A percentile compares a stretch with the other conserved stretches of the same genome.
Evolutionary conservation across 306 rosid species (phyloP).

Genomic region (Vigna hirtella): DNA sequence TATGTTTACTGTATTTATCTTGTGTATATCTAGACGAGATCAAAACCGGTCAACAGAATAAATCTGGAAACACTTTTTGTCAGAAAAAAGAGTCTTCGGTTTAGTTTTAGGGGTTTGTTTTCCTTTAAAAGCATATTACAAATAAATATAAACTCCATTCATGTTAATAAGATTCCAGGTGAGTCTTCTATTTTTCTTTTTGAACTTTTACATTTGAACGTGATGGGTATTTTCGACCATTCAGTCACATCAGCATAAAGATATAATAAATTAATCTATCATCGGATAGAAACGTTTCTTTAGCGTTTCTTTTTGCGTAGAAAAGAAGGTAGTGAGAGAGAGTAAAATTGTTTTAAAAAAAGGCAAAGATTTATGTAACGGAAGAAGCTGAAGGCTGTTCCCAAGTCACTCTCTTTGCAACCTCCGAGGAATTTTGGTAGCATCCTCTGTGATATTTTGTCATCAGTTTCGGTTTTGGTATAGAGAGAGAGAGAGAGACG

Average conservation of each 20-base stretch:
- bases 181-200: not conserved
- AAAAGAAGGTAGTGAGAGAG: constrained; percentile 42
- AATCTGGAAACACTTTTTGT: too few species aligned
- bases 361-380: not conserved
- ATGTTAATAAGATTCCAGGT: not conserved
- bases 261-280: not conserved
- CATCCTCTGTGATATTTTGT: constrained; percentile 17
- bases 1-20: too few species aligned
- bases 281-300: not conserved
- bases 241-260: not conserved
- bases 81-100: too few species aligned
- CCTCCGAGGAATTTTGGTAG: constrained; percentile 48
- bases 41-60: too few species aligned
- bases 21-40: too few species aligned
- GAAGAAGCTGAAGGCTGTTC: not conserved
- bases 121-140: too few species aligned
- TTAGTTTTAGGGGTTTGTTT: too few species aligned
- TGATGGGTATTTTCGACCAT: constrained; percentile 36
- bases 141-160: not conserved
- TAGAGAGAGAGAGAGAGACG: not conserved
- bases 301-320: constrained; percentile 45
- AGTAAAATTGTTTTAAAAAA: not conserved
- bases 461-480: constrained; percentile 5
- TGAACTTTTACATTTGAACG: not conserved
- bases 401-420: constrained; percentile 42